phyloP scores from a whole-genome alignment of 176 grass and related monocot species.

The Poa pratensis region DNA sequence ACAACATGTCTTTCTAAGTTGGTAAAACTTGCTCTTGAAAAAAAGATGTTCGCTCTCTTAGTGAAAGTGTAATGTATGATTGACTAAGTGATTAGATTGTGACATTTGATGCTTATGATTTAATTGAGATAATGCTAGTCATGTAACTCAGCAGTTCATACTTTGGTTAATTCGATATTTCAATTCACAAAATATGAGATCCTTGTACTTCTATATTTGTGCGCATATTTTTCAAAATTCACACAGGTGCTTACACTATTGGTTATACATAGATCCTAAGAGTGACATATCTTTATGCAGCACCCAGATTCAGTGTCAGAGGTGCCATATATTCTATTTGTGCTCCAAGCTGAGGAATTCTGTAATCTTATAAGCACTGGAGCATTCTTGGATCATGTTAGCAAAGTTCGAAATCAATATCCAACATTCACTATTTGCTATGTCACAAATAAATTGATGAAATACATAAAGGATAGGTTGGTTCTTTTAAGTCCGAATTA shows the following conservation, averaged over 20 bases:
- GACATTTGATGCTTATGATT: background rate
- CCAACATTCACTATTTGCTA: constrained; percentile 82
- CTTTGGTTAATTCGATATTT: background rate
- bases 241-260: background rate
- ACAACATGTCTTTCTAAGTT: background rate
- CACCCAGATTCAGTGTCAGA: constrained; percentile 35
- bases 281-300: constrained; percentile 43
- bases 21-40: constrained; percentile 7
- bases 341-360: constrained; percentile 87
- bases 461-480: constrained; percentile 77
- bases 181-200: background rate
- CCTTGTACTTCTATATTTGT: background rate
- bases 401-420: constrained; percentile 49
- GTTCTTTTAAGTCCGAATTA: constrained; percentile 33
- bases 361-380: constrained; percentile 69
- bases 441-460: constrained; percentile 72
- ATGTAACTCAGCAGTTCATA: constrained; percentile 12
- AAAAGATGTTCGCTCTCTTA: background rate
- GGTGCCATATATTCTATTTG: constrained; percentile 74
- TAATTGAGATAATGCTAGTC: background rate
- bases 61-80: background rate
- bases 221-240: background rate
- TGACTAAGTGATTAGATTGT: background rate
- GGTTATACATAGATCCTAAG: constrained; percentile 7
- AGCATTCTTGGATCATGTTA: constrained; percentile 52